These are phyloP conservation scores for Aeminium ludgeri DNA, from an alignment of 495 filamentous ascomycete species.

Conservation along the genomic window DNA sequence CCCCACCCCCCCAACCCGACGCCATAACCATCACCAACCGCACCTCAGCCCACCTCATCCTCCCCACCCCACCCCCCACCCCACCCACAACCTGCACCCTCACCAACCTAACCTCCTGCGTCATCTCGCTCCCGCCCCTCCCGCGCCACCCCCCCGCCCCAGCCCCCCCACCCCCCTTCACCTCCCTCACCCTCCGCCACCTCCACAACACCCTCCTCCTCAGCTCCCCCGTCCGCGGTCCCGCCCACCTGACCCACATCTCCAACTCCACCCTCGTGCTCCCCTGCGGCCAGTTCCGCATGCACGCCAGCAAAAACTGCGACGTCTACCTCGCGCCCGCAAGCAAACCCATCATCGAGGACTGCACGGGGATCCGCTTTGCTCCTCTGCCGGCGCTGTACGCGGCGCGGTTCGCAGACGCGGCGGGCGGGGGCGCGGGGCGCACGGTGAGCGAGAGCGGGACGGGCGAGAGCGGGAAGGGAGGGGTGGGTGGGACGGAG, in stretches of 20 bases:
- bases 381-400: slow-evolving; percentile 51
- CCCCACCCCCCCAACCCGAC: slow-evolving; percentile 34
- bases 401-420: too few relatives aligned
- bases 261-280: slow-evolving; percentile 58
- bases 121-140: slow-evolving; percentile 68
- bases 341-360: slow-evolving; percentile 86
- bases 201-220: slow-evolving; percentile 53
- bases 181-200: slow-evolving; percentile 54
- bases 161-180: slow-evolving; percentile 33
- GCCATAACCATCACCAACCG: slow-evolving; percentile 38
- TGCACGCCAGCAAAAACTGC: slow-evolving; percentile 69
- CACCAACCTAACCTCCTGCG: slow-evolving; percentile 50
- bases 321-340: slow-evolving; percentile 67
- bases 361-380: slow-evolving; percentile 64
- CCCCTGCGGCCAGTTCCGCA: slow-evolving; percentile 64
- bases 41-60: slow-evolving; percentile 47
- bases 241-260: slow-evolving; percentile 67
- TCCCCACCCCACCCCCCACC: slow-evolving; percentile 48
- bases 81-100: slow-evolving; percentile 56
- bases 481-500: not conserved
- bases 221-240: slow-evolving; percentile 59
- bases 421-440: too few relatives aligned
- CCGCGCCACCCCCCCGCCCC: slow-evolving; percentile 28
- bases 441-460: slow-evolving; percentile 37
- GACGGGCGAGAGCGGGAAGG: too few relatives aligned